phyloP scores from a whole-genome alignment of 1,139 yeast species.

The Saccharomyces hybrid region DNA sequence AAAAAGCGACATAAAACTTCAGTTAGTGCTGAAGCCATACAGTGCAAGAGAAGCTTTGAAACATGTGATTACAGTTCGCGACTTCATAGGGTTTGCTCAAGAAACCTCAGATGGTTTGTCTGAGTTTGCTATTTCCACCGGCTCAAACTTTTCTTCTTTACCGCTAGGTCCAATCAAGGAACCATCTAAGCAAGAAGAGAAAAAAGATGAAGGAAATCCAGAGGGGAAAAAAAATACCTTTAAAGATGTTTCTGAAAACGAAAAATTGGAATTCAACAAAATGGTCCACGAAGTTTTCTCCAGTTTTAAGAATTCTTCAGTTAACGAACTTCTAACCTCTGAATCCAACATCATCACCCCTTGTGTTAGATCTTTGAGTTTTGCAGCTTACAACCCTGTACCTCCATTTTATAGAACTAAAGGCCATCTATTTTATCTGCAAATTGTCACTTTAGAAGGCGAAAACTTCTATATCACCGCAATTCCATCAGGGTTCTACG shows the following conservation, averaged over 20 bases:
- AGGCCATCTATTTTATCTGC: constrained; percentile 78
- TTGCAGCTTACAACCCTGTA: constrained; percentile 87
- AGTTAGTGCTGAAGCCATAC: constrained; percentile 25
- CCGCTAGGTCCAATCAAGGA: constrained; percentile 20
- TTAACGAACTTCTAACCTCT: constrained; percentile 18
- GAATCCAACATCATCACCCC: constrained; percentile 30
- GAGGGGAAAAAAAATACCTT: constrained; percentile 15
- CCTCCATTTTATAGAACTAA: constrained; percentile 50
- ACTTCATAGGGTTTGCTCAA: constrained; percentile 28
- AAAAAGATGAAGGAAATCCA: constrained; percentile 10
- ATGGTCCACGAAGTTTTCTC: constrained; percentile 23
- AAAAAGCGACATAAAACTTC: constrained; percentile 15
- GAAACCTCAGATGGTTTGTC: constrained; percentile 28
- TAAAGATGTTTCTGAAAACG: constrained; percentile 29
- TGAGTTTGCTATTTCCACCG: constrained; percentile 28
- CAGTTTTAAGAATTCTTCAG: neutral
- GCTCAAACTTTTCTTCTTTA: constrained; percentile 24
- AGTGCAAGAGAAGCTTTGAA: constrained; percentile 27
- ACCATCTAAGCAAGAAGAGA: constrained; percentile 13
- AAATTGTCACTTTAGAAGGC: constrained; percentile 70
- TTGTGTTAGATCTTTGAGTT: constrained; percentile 42
- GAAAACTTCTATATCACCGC: constrained; percentile 74
- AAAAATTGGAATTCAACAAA: constrained; percentile 26
- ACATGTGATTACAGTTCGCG: constrained; percentile 29
- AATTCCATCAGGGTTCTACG: constrained; percentile 67